Evolutionary conservation across 1,284 basidiomycete genomes (phyloP), one percentile per base, ranked within the genome.

Genomic region (Amylostereum areolatum): DNA sequence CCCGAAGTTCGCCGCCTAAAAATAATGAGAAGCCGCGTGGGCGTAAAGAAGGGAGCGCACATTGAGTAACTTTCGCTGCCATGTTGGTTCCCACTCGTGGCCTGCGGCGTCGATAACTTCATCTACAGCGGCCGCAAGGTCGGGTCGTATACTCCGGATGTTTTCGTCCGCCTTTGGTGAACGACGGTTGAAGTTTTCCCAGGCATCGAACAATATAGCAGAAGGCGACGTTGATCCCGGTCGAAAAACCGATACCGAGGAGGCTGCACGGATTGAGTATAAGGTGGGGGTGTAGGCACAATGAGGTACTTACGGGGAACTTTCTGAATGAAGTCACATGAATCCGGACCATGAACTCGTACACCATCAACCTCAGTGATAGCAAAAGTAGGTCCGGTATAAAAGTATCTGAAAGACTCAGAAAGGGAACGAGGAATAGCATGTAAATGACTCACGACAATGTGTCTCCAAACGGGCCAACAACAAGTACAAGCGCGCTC

Each of bases 21-120:
- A 36, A 51, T 18, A 18, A 18, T 18, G 18, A 18, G 35, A 50
- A 40, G 29, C 49, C 18, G 35, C 43, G 3, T 25, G 36, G 44
- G 56, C 41, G 52, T 43, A 29, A 28, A 33, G 41, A 31, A 47
- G 6, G 29, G 30, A n/a, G 69, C 81, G 62, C 54, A 92, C 92
- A 63, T 81, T 91, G 18, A 99, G 75, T 35, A 99, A 72, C 44
- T 81, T 78, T 50, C 86, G 82, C 64, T 99, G 96, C 91, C 92
- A 96, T 50, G 79, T 72, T 0, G 86, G 83, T 49, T 96, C 92
- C 83, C 91, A 93, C 67, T 97, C 95, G 48, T 85, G 78, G 1
- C 90, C 92, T 1, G 97, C 96, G 29, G 96, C 96, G 53, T 95
- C 91, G 29, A 98, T 85, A 58, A 94, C 95, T 40, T 90, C 86